Base-by-base conservation (phyloP, 495 filamentous ascomycete species). In the Astrothelium macrocarpum region DNA sequence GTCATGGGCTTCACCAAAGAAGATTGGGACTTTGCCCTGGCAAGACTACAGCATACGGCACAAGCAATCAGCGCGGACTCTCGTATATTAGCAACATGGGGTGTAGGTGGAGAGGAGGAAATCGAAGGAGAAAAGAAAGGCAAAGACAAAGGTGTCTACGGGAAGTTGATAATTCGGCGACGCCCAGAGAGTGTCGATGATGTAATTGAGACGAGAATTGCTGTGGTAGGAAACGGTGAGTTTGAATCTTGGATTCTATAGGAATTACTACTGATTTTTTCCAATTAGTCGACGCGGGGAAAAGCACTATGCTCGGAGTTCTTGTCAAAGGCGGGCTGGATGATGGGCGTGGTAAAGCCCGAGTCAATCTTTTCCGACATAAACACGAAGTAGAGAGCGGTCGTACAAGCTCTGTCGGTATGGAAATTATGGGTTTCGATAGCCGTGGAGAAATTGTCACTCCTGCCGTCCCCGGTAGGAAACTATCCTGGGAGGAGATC, bases 351-450 rank as follows among this genome's bases (percentile, higher is more conserved):
- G 94, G 94, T 29, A 93, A 90, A 76, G 91, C 92, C 39, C 88
- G 94, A 60, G 88, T 98, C 64, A 98, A 97, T 67, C 88, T 98
- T 14, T 98, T 98, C 78, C 81, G 94, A 26, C 94, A 98, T 71
- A 97, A 97, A 73, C 94, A 98, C 71, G 94, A 98, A 74, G 87
- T 97, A 58, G 94, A 98, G 72, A 93, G 88, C 59, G 94, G 94
- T 0, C 82, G 94, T 64, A 98, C 94, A 7, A 94, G 89, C 74
- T 97, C 95, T 1, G 94, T 98, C 2, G 94, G 94, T 29, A 89
- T 96, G 90, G 94, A 98, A 74, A 98, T 98, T 59, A 94, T 98
- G 90, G 94, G 94, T 12, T 98, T 97, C 69, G 92, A 97, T 73
- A 89, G 87, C 63, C 82, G 81, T 61, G 94, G 95, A 20, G 88